phyloP scores from a whole-genome alignment of 2,329 filamentous ascomycete genomes.

The Pestalotiopsis sp. region DNA sequence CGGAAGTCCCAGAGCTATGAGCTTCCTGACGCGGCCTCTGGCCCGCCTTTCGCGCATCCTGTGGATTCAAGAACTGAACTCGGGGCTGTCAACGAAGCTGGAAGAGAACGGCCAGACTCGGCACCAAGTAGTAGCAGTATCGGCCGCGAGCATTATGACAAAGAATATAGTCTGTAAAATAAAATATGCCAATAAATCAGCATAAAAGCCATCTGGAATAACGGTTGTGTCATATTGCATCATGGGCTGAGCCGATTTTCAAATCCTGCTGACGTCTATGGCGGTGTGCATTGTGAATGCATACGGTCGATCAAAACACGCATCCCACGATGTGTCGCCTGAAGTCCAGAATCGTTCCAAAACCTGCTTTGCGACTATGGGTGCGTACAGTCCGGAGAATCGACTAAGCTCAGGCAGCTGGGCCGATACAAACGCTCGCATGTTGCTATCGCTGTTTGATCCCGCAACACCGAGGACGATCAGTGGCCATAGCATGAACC shows the following conservation, averaged over 20 bases:
- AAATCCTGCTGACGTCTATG: constrained; percentile 13
- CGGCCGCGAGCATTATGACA: background rate
- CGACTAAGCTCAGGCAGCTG: constrained; percentile 7
- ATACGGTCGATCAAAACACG: constrained; percentile 35
- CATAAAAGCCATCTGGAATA: background rate
- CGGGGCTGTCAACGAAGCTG: background rate
- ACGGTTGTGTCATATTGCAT: too few species aligned
- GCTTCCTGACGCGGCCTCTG: background rate
- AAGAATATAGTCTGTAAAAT: background rate
- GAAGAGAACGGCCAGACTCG: background rate
- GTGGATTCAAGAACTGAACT: background rate
- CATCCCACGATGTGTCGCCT: constrained; percentile 33
- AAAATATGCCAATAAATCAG: background rate
- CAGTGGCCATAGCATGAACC: constrained; percentile 36
- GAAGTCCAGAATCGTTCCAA: constrained; percentile 37
- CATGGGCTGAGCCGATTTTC: too few species aligned
- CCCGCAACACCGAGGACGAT: constrained; percentile 37
- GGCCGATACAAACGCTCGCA: constrained; percentile 29
- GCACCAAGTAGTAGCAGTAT: background rate
- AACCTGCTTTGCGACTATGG: constrained; percentile 30
- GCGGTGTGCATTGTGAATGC: constrained; percentile 22
- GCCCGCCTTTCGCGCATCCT: background rate
- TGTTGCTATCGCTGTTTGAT: constrained; percentile 14
- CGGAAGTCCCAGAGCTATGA: background rate
- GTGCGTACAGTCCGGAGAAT: constrained; percentile 17